These are phyloP conservation scores for Hypoxylon sp. DNA, from an alignment of 2,329 filamentous ascomycete genomes.

Conservation along the genomic window DNA sequence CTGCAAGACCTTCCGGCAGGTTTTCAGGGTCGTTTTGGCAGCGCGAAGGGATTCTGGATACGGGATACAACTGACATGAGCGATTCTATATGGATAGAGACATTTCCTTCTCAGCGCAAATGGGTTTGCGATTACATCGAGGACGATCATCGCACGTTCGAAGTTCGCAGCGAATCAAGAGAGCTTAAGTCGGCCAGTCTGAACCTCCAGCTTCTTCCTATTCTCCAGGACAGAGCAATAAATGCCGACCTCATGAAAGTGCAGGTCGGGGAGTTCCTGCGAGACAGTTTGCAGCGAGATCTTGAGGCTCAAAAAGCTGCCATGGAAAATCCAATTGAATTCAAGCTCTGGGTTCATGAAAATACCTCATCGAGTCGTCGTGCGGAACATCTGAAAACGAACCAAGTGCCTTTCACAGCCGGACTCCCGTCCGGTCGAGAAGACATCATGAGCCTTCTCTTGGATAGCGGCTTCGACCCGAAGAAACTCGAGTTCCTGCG, in stretches of 20 bases:
- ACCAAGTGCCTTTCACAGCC: conserved; percentile 53
- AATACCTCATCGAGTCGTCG: conserved; percentile 44
- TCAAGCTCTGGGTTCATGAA: conserved; percentile 63
- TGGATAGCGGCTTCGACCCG: conserved; percentile 68
- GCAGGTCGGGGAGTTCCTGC: conserved; percentile 58
- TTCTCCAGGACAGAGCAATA: conserved; percentile 68
- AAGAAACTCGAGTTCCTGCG: conserved; percentile 57
- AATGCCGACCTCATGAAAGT: conserved; percentile 54
- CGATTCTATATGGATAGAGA: conserved; percentile 69
- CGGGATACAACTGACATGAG: conserved; percentile 59
- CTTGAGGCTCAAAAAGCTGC: conserved; percentile 60
- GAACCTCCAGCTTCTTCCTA: conserved; percentile 73
- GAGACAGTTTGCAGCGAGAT: conserved; percentile 31
- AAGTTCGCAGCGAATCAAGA: conserved; percentile 62
- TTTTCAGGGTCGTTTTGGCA: conserved; percentile 74
- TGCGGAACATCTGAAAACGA: conserved; percentile 50
- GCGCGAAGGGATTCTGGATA: conserved; percentile 80
- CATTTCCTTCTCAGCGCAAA: conserved; percentile 73
- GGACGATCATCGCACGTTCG: conserved; percentile 66
- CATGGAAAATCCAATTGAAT: conserved; percentile 57
- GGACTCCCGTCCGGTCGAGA: conserved; percentile 59
- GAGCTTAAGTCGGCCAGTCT: conserved; percentile 61
- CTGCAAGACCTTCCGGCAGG: conserved; percentile 65
- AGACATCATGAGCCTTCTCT: conserved; percentile 62
- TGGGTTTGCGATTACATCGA: conserved; percentile 63